phyloP scores from a whole-genome alignment of 1,284 basidiomycete genomes.

The Porodaedalea pini region DNA sequence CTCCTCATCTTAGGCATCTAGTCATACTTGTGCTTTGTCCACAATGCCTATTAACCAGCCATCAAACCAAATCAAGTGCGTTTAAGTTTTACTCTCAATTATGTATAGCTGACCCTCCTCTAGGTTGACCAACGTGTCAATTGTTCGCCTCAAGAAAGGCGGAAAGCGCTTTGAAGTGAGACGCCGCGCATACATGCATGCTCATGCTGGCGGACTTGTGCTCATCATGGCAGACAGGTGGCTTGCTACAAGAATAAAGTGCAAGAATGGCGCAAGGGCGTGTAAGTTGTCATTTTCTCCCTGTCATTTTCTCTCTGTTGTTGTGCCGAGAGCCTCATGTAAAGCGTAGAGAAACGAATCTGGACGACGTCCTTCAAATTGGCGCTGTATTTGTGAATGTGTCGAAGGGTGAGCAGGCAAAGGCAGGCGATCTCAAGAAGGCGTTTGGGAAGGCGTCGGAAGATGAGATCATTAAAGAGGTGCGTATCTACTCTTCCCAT shows the following conservation, averaged over 20 bases:
- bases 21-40: conserved; percentile 4
- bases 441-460: conserved; percentile 81
- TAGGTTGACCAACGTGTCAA: conserved; percentile 93
- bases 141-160: conserved; percentile 93
- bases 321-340: conserved; percentile 7
- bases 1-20: conserved; percentile 6
- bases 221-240: conserved; percentile 58
- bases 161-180: conserved; percentile 95
- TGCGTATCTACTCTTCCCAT: conserved; percentile 30
- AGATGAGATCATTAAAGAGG: conserved; percentile 81
- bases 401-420: conserved; percentile 92
- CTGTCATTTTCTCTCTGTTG: conserved; percentile 1
- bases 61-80: conserved; percentile 82
- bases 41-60: conserved; percentile 72
- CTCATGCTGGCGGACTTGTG: conserved; percentile 1
- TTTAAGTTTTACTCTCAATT: conserved; percentile 14
- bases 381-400: conserved; percentile 96
- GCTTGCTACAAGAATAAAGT: conserved; percentile 99
- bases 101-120: conserved; percentile 11
- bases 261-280: conserved; percentile 90
- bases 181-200: conserved; percentile 9
- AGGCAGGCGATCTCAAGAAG: conserved; percentile 86
- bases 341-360: conserved; percentile 72
- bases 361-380: conserved; percentile 97
- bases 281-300: conserved; percentile 47